Conservation (phyloP, 2,329 filamentous ascomycete species). For the Cytospora schulzeri region DNA sequence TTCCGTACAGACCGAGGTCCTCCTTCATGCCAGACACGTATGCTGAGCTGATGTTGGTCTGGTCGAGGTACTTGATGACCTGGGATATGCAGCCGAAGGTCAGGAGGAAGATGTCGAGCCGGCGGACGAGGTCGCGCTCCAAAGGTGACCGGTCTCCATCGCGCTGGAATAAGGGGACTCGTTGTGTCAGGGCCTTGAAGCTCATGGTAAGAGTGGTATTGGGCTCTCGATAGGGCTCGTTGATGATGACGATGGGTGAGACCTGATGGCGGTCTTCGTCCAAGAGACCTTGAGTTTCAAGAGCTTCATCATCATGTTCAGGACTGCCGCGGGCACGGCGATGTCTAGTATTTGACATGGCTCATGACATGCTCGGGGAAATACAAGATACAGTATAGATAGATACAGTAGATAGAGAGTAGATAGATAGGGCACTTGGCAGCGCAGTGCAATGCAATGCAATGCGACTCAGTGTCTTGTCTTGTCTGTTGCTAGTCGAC, state of each 20-base stretch:
- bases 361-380: neutral
- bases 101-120: constrained; percentile 40
- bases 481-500: neutral
- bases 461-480: neutral
- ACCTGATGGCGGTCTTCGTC: neutral
- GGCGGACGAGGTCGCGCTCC: constrained; percentile 37
- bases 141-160: constrained; percentile 33
- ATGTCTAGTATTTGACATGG: constrained; percentile 14
- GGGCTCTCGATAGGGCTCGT: neutral
- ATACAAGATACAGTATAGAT: neutral
- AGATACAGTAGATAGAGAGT: too few species aligned
- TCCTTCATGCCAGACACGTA: constrained; percentile 45
- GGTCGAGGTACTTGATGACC: constrained; percentile 39
- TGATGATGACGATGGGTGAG: neutral
- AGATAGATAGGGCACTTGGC: neutral
- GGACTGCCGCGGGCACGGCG: constrained; percentile 3
- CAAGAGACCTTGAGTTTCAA: constrained; percentile 15
- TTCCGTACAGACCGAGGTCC: constrained; percentile 37
- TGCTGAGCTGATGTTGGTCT: constrained; percentile 41
- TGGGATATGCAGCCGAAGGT: constrained; percentile 41
- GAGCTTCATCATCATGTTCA: constrained; percentile 4
- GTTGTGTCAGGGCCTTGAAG: constrained; percentile 8
- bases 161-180: constrained; percentile 16
- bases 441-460: constrained; percentile 3
- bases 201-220: constrained; percentile 5